A percentile compares a stretch with the other conserved stretches of the same genome.
Conservation (phyloP, 2,329 filamentous ascomycete species). For the Pseudogymnoascus verrucosus region DNA sequence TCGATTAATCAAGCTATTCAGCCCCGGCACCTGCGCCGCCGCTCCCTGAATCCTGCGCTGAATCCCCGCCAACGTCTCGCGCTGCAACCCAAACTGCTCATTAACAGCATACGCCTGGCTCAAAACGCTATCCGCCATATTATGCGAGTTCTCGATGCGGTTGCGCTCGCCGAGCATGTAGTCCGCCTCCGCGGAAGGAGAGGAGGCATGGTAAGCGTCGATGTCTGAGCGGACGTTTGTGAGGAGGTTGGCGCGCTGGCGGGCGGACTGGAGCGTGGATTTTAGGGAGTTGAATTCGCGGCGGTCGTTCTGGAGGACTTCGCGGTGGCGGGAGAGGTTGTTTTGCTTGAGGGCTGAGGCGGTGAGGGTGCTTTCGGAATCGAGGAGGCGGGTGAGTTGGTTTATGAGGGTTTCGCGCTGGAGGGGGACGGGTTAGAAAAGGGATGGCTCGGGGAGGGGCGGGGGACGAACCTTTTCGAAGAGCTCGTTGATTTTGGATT, state of each 20-base stretch:
- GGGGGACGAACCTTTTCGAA: conserved; percentile 60
- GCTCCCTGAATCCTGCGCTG: conserved; percentile 84
- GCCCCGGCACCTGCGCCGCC: conserved; percentile 83
- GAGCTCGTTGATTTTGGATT: conserved; percentile 75
- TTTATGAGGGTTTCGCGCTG: conserved; percentile 75
- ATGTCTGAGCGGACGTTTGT: conserved; percentile 89
- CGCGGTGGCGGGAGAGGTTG: conserved; percentile 84
- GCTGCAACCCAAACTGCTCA: conserved; percentile 78
- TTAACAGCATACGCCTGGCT: conserved; percentile 96
- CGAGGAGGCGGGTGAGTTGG: conserved; percentile 80
- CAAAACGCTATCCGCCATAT: conserved; percentile 80
- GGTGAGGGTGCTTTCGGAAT: conserved; percentile 80
- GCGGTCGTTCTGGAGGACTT: conserved; percentile 80
- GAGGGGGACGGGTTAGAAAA: conserved; percentile 13
- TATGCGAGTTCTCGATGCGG: conserved; percentile 82
- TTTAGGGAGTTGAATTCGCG: conserved; percentile 73
- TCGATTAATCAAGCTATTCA: conserved; percentile 83
- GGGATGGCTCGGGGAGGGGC: background rate
- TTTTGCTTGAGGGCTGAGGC: conserved; percentile 95
- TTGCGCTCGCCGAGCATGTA: conserved; percentile 92
- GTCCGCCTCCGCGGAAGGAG: conserved; percentile 81
- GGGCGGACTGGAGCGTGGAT: conserved; percentile 64
- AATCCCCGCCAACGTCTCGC: conserved; percentile 80
- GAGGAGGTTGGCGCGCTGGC: conserved; percentile 83
- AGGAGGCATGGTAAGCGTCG: conserved; percentile 73